Conservation (phyloP, 192 early-diverging fungal genomes). For the Rhizophagus clarus region DNA sequence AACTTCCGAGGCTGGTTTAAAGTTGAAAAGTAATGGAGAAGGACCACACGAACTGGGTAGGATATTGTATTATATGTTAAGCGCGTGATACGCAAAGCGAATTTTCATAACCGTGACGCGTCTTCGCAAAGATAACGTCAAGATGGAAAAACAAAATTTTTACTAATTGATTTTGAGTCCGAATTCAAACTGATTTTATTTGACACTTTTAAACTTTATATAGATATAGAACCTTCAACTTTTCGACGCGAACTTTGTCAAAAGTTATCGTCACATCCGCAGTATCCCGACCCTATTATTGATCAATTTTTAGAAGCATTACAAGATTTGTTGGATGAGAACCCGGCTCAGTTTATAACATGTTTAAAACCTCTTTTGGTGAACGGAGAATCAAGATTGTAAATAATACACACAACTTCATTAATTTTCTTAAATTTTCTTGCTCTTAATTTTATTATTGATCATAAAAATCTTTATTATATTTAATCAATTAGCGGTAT, state of each 20-base stretch:
- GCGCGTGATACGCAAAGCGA: too few relatives aligned
- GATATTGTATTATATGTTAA: neutral
- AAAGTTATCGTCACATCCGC: conserved; percentile 12
- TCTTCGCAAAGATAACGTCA: neutral
- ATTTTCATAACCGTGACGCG: neutral
- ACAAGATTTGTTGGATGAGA: conserved; percentile 36
- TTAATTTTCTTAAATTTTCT: neutral
- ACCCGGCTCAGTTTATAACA: conserved; percentile 29
- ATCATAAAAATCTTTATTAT: neutral
- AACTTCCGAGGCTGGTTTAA: conserved; percentile 12
- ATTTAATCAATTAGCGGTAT: conserved; percentile 19
- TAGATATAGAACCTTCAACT: conserved; percentile 25
- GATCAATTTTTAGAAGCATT: conserved; percentile 40
- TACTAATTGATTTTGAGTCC: too few relatives aligned
- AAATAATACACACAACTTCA: neutral
- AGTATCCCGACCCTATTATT: conserved; percentile 14
- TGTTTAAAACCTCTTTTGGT: conserved; percentile 34
- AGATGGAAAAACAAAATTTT: neutral
- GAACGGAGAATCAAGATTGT: neutral
- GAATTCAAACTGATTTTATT: neutral
- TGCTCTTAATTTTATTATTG: neutral
- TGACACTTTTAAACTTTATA: neutral
- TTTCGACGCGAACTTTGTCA: conserved; percentile 20
- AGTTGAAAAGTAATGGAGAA: neutral
- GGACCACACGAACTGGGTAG: conserved; percentile 4